Base-by-base conservation (phyloP, 73 alveolate species). In the Diophrys sp. region DNA sequence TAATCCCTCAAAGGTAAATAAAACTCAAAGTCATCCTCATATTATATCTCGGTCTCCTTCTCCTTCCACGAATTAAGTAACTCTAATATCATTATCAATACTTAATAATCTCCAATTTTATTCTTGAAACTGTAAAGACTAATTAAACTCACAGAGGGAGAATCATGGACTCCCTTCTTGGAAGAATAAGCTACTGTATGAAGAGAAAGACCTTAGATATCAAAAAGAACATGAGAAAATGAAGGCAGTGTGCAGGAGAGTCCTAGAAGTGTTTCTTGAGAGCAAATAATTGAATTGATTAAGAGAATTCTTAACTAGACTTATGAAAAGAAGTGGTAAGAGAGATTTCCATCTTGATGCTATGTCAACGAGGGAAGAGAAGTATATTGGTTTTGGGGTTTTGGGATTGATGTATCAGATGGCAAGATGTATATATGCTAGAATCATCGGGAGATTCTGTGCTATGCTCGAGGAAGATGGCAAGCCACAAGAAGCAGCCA, bases 361-460 rank as follows among this genome's bases (percentile, higher is more conserved):
- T 24, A 70, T 86, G 83, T 82, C 88, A 54, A 73, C 84, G 30
- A 31, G 87, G 29, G 88, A 80, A 31, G 85, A 84, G 74, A 91
- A 85, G 70, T 57, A 75, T 69, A 66, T 69, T n/a, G 70, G 87
- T 67, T 78, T 91, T 1, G 80, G 82, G 72, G 76, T 89, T 0
- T 56, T 93, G n/a, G n/a, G 0, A 80, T 85, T 74, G 87, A 86
- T 31, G 95, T 89, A 1, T 67, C 91, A 57, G 95, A 93, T 31
- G 95, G 95, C 28, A 93, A 93, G 82, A 93, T 93, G 74, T 93
- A 82, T 77, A 71, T 90, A 81, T 82, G 98, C 98, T 14, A 54
- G 91, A 69, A 71, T 83, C 29, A 82, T 90, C 23, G 79, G 73
- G 54, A 44, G 54, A 83, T 56, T 92, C 26, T 85, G 97, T 29